Conservation (phyloP, 768 basidiomycete species). For the Coprinellus aureogranulatus region DNA sequence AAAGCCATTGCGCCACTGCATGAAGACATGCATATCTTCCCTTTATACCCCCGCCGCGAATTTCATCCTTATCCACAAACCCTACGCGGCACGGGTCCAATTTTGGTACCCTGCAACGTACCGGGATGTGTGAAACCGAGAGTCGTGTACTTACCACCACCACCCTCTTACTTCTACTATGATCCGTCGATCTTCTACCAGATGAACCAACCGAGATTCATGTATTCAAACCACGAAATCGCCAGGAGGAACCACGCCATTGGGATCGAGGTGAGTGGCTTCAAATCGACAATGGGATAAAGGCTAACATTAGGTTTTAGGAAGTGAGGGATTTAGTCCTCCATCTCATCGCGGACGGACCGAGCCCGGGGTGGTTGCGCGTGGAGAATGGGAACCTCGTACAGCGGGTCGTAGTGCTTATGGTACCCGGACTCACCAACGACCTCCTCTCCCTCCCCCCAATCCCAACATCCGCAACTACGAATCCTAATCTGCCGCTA, state of each 20-base stretch:
- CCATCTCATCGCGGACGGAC: slow-evolving; percentile 77
- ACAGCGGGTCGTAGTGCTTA: slow-evolving; percentile 72
- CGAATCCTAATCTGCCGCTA: slow-evolving; percentile 46
- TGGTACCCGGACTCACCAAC: slow-evolving; percentile 85
- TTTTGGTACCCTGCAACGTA: not conserved
- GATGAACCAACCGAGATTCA: slow-evolving; percentile 67
- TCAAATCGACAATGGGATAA: not conserved
- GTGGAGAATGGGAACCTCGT: slow-evolving; percentile 79
- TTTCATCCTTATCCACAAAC: not conserved
- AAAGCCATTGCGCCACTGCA: not conserved
- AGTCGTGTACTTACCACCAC: slow-evolving; percentile 10
- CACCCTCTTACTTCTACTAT: not conserved
- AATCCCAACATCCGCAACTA: slow-evolving; percentile 64
- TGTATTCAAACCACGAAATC: slow-evolving; percentile 80
- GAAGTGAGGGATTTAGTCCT: slow-evolving; percentile 86
- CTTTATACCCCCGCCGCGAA: not conserved
- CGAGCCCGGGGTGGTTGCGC: slow-evolving; percentile 83
- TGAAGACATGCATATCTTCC: no score
- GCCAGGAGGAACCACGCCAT: slow-evolving; percentile 68
- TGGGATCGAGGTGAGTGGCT: slow-evolving; percentile 68
- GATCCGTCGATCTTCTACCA: slow-evolving; percentile 21
- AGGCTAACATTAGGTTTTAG: slow-evolving; percentile 36
- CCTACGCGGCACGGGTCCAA: not conserved
- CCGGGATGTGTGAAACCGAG: not conserved
- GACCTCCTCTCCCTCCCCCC: slow-evolving; percentile 71